Evolutionary conservation across 2,329 filamentous ascomycete genomes (phyloP).

Genomic region (Plectosphaerella plurivora): DNA sequence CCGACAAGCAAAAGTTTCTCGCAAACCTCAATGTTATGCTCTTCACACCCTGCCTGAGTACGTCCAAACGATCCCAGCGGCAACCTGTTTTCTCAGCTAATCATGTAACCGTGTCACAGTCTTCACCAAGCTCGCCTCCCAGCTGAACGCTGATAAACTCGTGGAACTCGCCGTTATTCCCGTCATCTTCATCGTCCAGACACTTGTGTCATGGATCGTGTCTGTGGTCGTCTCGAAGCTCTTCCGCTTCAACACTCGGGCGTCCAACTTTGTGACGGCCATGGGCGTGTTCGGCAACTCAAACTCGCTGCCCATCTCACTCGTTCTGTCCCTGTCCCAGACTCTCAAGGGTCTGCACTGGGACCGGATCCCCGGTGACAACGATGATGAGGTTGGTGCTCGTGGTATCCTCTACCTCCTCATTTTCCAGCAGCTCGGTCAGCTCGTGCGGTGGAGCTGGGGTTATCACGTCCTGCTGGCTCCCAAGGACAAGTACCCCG

Average conservation of each 20-base stretch:
- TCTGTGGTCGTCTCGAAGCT: constrained; percentile 65
- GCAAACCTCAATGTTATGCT: constrained; percentile 94
- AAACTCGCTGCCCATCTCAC: constrained; percentile 93
- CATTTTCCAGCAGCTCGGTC: constrained; percentile 96
- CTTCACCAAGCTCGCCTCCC: constrained; percentile 93
- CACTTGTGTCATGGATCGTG: constrained; percentile 76
- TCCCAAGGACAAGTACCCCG: constrained; percentile 68
- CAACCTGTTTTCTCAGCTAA: constrained; percentile 11
- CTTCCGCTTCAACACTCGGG: constrained; percentile 79
- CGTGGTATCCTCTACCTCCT: constrained; percentile 92
- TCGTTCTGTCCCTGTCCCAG: constrained; percentile 89
- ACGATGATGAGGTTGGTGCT: constrained; percentile 90
- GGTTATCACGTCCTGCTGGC: constrained; percentile 94
- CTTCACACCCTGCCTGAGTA: constrained; percentile 95
- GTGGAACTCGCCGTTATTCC: constrained; percentile 89
- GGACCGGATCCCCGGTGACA: constrained; percentile 86
- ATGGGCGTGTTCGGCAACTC: constrained; percentile 99
- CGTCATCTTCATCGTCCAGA: constrained; percentile 88
- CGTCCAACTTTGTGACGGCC: constrained; percentile 89
- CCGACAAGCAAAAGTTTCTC: constrained; percentile 92
- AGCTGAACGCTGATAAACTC: constrained; percentile 87
- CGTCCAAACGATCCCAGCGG: constrained; percentile 21
- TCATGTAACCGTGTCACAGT: constrained; percentile 45
- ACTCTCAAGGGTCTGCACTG: constrained; percentile 91
- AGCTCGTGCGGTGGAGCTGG: constrained; percentile 96